Base-by-base conservation (phyloP, 2,329 filamentous ascomycete genomes). In the Xylariaceae sp. region DNA sequence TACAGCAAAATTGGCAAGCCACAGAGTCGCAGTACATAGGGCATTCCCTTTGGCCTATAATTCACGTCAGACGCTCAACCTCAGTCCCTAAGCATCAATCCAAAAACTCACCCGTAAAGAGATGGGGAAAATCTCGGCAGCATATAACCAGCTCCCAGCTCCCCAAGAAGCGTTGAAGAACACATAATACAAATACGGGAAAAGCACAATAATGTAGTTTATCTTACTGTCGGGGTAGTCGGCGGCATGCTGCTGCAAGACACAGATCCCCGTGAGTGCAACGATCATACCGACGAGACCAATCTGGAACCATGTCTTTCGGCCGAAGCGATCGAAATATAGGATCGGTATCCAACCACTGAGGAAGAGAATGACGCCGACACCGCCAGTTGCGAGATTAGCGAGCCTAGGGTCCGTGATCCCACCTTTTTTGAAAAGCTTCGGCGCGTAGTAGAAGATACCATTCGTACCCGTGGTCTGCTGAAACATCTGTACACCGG, bases 161-260 rank as follows among this genome's bases (percentile, higher is more conserved):
- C 61, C 60, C 62, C 62, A 66, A n/a, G 61, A 63, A 54, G 62
- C 57, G 33, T 65, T 66, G 45, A 66, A 66, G 42, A 60, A 64
- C 0, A 56, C 62, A n/a, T 58, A 66, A 43, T 65, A 65, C 5
- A 65, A 27, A 31, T 64, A 65, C 0, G 63, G 60, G 36, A 64
- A 65, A 7, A 58, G 42, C 18, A 65, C 58, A n/a, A 66, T 65
- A 9, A 56, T 55, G 39, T 65, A 58, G 42, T 64, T 65, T 11
- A 32, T 27, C 6, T 53, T 48, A 19, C 60, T 59, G 6, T 54
- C 56, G 3, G 63, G 62, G 22, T 63, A 49, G 39, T 55, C 54
- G 39, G 54, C 51, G 0, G 61, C 63, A 19, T 65, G 63, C 9
- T 62, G 57, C 39, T 64, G 61, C 5, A 64, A 51, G n/a, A 58